phyloP scores from a whole-genome alignment of 495 filamentous ascomycete species.

The Choiromyces venosus region DNA sequence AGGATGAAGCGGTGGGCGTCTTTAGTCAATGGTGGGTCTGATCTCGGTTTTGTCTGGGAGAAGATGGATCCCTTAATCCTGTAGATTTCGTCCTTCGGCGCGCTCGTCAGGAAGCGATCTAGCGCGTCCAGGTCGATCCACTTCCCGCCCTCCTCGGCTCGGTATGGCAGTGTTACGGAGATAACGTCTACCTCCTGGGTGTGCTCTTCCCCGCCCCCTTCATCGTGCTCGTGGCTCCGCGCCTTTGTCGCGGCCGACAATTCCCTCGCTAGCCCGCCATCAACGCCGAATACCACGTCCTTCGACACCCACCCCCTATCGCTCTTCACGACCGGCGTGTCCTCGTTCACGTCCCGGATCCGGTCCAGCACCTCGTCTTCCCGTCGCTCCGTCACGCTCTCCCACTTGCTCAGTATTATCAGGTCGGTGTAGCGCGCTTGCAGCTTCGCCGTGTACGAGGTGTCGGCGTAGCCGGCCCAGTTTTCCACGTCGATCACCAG shows the following conservation, averaged over 20 bases:
- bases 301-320: conserved; percentile 67
- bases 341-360: conserved; percentile 77
- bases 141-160: conserved; percentile 38
- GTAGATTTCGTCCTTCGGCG: conserved; percentile 88
- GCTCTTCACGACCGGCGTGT: conserved; percentile 73
- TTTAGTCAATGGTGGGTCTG: conserved; percentile 21
- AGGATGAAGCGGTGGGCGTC: conserved; percentile 61
- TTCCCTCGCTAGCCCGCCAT: conserved; percentile 53
- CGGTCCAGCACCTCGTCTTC: conserved; percentile 80
- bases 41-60: conserved; percentile 51
- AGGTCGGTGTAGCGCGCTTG: conserved; percentile 89
- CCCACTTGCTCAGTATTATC: conserved; percentile 96
- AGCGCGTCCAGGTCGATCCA: conserved; percentile 62
- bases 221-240: conserved; percentile 41
- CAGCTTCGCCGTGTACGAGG: conserved; percentile 71
- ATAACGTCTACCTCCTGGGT: conserved; percentile 87
- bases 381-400: conserved; percentile 60
- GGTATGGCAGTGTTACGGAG: conserved; percentile 58
- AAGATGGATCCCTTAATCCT: conserved; percentile 87
- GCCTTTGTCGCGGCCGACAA: conserved; percentile 12
- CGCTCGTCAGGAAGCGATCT: conserved; percentile 57
- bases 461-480: conserved; percentile 93
- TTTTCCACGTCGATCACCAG: conserved; percentile 95
- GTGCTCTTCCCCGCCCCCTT: conserved; percentile 53
- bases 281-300: conserved; percentile 78